These are phyloP conservation scores for Vaccinium myrtillus DNA, from an alignment of 148 eudicot genomes.

Conservation along the genomic window DNA sequence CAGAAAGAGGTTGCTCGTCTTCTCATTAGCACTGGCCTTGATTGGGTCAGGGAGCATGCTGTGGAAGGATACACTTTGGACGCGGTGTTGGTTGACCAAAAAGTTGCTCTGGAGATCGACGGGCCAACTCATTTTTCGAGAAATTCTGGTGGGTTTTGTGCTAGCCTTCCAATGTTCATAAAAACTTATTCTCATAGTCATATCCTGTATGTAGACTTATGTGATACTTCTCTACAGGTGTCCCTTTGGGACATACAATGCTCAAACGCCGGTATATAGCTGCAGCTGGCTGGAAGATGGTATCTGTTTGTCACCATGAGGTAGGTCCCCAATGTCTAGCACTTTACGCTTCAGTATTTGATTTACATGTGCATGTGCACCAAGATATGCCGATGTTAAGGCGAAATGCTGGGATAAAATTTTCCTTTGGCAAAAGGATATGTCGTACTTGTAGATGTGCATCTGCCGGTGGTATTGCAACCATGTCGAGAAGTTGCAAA, in stretches of 20 bases:
- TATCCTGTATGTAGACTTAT: background rate
- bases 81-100: slow-evolving; percentile 70
- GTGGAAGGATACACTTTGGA: slow-evolving; percentile 82
- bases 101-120: slow-evolving; percentile 85
- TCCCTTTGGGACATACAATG: slow-evolving; percentile 87
- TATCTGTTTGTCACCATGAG: slow-evolving; percentile 67
- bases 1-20: slow-evolving; percentile 92
- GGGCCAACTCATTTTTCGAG: slow-evolving; percentile 97
- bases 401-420: background rate
- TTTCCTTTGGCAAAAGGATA: background rate
- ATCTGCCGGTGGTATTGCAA: background rate
- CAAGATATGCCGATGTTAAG: background rate
- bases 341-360: background rate
- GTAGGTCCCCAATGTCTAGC: slow-evolving; percentile 35
- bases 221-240: slow-evolving; percentile 47
- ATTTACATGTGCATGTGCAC: background rate
- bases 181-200: background rate
- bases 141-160: slow-evolving; percentile 54
- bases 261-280: slow-evolving; percentile 76
- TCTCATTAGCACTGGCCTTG: slow-evolving; percentile 76
- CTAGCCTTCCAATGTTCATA: slow-evolving; percentile 9
- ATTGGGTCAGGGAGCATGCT: slow-evolving; percentile 75
- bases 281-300: slow-evolving; percentile 87
- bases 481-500: background rate
- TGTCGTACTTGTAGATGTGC: background rate